A percentile compares a stretch with the other conserved stretches of the same genome.
phyloP scores from a whole-genome alignment of 345 rosid species.

The Murraya koenigii region DNA sequence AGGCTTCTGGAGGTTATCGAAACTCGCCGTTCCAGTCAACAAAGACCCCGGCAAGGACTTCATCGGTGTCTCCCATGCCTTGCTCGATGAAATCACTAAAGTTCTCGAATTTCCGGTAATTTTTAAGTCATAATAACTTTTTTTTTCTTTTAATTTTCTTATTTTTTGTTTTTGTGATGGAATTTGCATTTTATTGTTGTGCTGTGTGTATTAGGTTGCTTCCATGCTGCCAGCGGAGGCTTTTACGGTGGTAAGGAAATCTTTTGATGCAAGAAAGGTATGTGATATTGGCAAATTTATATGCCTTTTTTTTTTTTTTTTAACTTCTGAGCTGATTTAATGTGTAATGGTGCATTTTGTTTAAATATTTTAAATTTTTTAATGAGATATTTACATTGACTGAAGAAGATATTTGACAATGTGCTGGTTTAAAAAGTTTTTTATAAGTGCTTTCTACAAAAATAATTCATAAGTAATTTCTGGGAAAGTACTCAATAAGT shows the following conservation, averaged over 20 bases:
- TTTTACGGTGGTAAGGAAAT: conserved; percentile 78
- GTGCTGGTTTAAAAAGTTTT: background rate
- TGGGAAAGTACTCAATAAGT: background rate
- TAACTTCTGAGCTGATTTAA: background rate
- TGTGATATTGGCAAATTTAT: background rate
- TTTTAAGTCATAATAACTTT: background rate
- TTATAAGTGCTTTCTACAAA: background rate
- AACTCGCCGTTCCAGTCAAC: conserved; percentile 65
- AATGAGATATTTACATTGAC: background rate
- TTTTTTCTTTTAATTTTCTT: background rate
- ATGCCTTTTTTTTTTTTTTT: background rate
- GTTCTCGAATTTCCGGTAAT: conserved; percentile 78
- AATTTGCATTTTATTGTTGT: background rate
- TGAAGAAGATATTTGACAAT: background rate
- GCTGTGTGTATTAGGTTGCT: conserved; percentile 55
- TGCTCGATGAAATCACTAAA: conserved; percentile 80
- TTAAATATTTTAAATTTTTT: background rate
- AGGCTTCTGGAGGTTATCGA: conserved; percentile 85
- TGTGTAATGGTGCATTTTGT: too few relatives aligned
- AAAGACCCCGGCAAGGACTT: conserved; percentile 89
- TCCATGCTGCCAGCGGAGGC: conserved; percentile 84
- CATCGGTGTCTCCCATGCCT: conserved; percentile 54
- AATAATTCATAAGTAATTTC: background rate
- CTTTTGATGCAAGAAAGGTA: conserved; percentile 96
- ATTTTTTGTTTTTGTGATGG: background rate